Base-by-base conservation (phyloP, 352 stramenopile species). In the Pythium monospermum region DNA sequence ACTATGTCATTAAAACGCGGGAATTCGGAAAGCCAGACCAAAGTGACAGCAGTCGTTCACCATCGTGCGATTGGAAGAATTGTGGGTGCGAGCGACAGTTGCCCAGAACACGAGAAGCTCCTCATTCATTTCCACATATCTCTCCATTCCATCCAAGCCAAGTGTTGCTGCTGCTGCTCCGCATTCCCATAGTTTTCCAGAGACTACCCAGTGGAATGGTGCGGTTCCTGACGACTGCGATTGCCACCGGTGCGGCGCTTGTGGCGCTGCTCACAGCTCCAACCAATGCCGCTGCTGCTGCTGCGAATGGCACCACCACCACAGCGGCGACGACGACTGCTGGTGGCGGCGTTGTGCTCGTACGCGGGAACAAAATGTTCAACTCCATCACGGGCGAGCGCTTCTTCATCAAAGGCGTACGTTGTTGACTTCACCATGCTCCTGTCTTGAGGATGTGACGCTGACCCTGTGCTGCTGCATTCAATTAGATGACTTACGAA, bases 361-460 rank as follows among this genome's bases (percentile, higher is more conserved):
- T 94, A 52, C 82, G 82, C 47, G 84, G 84, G 44, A 91, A 91
- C 77, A 91, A 94, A 58, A 68, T 94, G 47, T 94, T 83, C 71
- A 90, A 93, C 54, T 58, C 66, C 37, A 86, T 87, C 23, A 79
- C 80, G 18, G 76, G 76, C 55, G 76, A 89, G 49, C 84, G 84
- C 40, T 94, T 94, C 61, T 83, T 93, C 65, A 87, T 92, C 53
- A 88, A 91, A 60, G 83, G 83, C 42, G 79, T 92, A 65, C 67
- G 80, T 76, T 19, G 16, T n/a, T 6, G 6, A 1, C 0, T 38
- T 15, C n/a, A 27, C 16, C 18, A 22, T 35, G 30, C 30, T 13
- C 13, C 30, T 35, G 13, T 35, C 13, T 8, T 8, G 8, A 35
- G 30, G 7, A 35, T 8, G 7, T 35, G 8, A 13, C 30, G 43